phyloP scores from a whole-genome alignment of 2,329 filamentous ascomycete species.

The Lachnellula hyalina region DNA sequence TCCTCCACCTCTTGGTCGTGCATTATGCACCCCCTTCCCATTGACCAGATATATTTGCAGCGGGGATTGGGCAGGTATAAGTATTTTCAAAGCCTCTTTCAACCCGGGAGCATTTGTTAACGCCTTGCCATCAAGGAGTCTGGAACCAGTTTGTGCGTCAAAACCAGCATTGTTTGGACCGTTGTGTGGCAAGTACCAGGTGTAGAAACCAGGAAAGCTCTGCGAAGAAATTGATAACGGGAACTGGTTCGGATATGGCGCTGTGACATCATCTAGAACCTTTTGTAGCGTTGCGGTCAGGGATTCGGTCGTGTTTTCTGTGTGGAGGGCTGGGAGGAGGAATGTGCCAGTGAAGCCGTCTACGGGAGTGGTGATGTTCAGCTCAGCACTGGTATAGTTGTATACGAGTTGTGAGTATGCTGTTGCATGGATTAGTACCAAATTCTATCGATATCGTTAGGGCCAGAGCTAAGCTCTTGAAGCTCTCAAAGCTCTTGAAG shows the following conservation, averaged over 20 bases:
- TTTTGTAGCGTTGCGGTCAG: slow-evolving; percentile 30
- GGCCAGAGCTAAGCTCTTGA: too few relatives aligned
- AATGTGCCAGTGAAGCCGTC: slow-evolving; percentile 33
- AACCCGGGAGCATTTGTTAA: slow-evolving; percentile 36
- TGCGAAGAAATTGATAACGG: slow-evolving; percentile 3
- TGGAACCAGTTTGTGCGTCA: slow-evolving; percentile 37
- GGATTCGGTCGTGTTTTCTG: slow-evolving; percentile 30
- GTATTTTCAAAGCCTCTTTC: slow-evolving; percentile 34
- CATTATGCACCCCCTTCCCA: slow-evolving; percentile 41
- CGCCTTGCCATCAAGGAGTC: slow-evolving; percentile 37
- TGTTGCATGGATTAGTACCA: slow-evolving; percentile 23
- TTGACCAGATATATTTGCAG: slow-evolving; percentile 37
- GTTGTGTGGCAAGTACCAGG: slow-evolving; percentile 22
- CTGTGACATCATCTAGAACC: slow-evolving; percentile 35
- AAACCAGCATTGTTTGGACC: slow-evolving; percentile 38
- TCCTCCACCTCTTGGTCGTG: slow-evolving; percentile 39
- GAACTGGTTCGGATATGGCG: slow-evolving; percentile 28
- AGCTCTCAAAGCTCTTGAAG: too few relatives aligned
- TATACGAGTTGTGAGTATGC: slow-evolving; percentile 42
- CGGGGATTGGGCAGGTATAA: slow-evolving; percentile 29
- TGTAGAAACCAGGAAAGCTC: slow-evolving; percentile 20
- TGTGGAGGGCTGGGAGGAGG: slow-evolving; percentile 31
- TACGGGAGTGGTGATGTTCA: slow-evolving; percentile 28
- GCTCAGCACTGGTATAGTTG: slow-evolving; percentile 31
- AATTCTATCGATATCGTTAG: too few relatives aligned